Conservation (phyloP, 2,329 filamentous ascomycete genomes). For the Pseudopithomyces maydicus region DNA sequence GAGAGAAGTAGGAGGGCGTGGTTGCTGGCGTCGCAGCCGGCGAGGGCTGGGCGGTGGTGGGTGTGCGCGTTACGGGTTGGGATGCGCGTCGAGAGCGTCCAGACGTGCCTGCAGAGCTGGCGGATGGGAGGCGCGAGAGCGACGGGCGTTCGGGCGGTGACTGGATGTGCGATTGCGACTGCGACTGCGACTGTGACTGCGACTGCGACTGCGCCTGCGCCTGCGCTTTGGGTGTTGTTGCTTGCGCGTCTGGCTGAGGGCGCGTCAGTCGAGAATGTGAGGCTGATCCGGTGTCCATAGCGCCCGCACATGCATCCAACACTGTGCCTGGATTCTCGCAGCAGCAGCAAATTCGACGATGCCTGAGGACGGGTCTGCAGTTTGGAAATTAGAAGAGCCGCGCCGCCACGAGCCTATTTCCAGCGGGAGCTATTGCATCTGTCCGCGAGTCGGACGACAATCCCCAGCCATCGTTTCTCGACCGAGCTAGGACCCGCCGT, state of each 20-base stretch:
- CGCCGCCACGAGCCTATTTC: neutral
- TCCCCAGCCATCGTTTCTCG: slow-evolving; percentile 4
- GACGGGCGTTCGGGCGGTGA: slow-evolving; percentile 29
- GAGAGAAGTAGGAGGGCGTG: slow-evolving; percentile 39
- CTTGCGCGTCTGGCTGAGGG: slow-evolving; percentile 9
- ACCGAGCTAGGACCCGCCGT: slow-evolving; percentile 13
- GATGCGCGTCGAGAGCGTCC: slow-evolving; percentile 31
- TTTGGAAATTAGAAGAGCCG: slow-evolving; percentile 3
- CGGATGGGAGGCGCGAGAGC: slow-evolving; percentile 40
- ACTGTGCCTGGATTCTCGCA: slow-evolving; percentile 9
- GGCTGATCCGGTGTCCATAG: slow-evolving; percentile 10
- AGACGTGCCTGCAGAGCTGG: slow-evolving; percentile 23
- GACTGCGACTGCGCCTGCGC: too few relatives aligned
- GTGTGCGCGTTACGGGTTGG: slow-evolving; percentile 26
- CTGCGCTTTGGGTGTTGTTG: slow-evolving; percentile 24
- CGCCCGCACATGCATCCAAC: slow-evolving; percentile 12
- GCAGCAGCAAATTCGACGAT: slow-evolving; percentile 1
- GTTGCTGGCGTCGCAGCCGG: slow-evolving; percentile 22
- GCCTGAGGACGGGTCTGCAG: neutral
- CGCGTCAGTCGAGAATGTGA: slow-evolving; percentile 15
- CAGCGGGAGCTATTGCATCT: neutral
- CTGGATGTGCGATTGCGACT: slow-evolving; percentile 24
- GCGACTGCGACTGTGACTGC: too few relatives aligned
- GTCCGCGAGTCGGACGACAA: slow-evolving; percentile 1
- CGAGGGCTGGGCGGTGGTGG: slow-evolving; percentile 20